Percentiles rank a stretch among this genome's conserved stretches.
Conservation (phyloP, 805 yeast species). For the Nakazawaea ernobii region DNA sequence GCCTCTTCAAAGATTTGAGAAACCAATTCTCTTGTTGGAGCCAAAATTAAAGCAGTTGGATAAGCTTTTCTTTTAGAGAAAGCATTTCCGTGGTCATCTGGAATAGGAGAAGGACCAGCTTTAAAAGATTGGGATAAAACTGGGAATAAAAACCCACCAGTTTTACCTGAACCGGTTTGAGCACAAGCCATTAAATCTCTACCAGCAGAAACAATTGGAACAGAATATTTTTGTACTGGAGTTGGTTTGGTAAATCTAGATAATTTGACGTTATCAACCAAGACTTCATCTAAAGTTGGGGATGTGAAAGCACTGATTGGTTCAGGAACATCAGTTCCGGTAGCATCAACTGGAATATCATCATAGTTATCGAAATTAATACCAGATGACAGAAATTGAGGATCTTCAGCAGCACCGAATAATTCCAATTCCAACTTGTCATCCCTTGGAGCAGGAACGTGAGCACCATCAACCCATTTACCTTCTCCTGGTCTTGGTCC, state of each 20-base stretch:
- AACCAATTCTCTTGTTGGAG: constrained; percentile 99
- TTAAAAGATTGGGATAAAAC: constrained; percentile 86
- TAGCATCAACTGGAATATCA: constrained; percentile 97
- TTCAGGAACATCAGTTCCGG: constrained; percentile 93
- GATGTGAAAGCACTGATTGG: constrained; percentile 81
- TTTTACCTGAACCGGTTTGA: constrained; percentile 98
- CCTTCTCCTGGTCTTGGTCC: constrained; percentile 58
- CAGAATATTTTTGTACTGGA: constrained; percentile 91
- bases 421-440: constrained; percentile 69
- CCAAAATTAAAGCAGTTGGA: constrained; percentile 94
- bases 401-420: constrained; percentile 76
- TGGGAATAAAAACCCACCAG: constrained; percentile 99
- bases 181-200: constrained; percentile 97
- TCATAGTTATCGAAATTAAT: constrained; percentile 98
- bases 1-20: constrained; percentile 96
- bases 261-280: constrained; percentile 79
- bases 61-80: constrained; percentile 72
- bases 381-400: constrained; percentile 85
- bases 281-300: constrained; percentile 85
- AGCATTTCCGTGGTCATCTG: constrained; percentile 32
- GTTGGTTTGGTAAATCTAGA: constrained; percentile 96
- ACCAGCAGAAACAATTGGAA: constrained; percentile 83
- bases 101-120: constrained; percentile 72
- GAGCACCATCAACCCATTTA: constrained; percentile 80
- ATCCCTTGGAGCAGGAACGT: constrained; percentile 73